Conservation (phyloP, 1,284 basidiomycete genomes). For the Tilletiopsis washingtonensis region DNA sequence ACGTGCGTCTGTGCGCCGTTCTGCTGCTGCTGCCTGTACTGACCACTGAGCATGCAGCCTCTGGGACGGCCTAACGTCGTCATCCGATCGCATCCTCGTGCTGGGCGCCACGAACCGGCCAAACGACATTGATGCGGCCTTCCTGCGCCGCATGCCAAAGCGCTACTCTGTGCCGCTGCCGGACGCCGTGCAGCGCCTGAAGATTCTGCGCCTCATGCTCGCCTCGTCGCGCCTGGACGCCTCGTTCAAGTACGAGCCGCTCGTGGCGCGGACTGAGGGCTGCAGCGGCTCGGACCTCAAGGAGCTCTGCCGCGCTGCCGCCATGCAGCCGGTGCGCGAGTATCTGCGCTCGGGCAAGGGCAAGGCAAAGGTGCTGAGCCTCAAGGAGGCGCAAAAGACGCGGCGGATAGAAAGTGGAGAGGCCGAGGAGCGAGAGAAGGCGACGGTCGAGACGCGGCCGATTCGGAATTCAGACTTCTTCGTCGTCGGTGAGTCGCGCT, state of each 20-base stretch:
- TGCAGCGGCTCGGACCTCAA: slow-evolving; percentile 84
- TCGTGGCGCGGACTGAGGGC: slow-evolving; percentile 69
- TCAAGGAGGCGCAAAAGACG: background rate
- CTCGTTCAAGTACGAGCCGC: slow-evolving; percentile 58
- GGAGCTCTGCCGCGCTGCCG: slow-evolving; percentile 77
- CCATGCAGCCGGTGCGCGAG: slow-evolving; percentile 47
- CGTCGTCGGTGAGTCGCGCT: background rate
- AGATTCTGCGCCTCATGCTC: slow-evolving; percentile 76
- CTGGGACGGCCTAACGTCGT: slow-evolving; percentile 93
- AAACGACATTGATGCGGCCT: slow-evolving; percentile 88
- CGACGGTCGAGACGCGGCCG: background rate
- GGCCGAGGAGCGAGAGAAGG: background rate
- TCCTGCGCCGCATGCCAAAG: slow-evolving; percentile 93
- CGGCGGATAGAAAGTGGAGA: background rate
- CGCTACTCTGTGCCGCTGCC: slow-evolving; percentile 86
- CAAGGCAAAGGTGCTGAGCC: slow-evolving; percentile 7
- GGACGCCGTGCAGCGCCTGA: slow-evolving; percentile 68
- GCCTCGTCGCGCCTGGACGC: slow-evolving; percentile 53
- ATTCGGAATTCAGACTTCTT: background rate
- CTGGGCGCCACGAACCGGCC: slow-evolving; percentile 94
- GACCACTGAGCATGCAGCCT: slow-evolving; percentile 53
- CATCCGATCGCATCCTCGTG: slow-evolving; percentile 71
- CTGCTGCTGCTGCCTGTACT: background rate
- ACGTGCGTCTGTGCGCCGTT: slow-evolving; percentile 56
- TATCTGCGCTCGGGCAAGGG: slow-evolving; percentile 38